Evolutionary conservation across 495 filamentous ascomycete species (phyloP).

Genomic region (Aspergillus sclerotiicarbonarius): DNA sequence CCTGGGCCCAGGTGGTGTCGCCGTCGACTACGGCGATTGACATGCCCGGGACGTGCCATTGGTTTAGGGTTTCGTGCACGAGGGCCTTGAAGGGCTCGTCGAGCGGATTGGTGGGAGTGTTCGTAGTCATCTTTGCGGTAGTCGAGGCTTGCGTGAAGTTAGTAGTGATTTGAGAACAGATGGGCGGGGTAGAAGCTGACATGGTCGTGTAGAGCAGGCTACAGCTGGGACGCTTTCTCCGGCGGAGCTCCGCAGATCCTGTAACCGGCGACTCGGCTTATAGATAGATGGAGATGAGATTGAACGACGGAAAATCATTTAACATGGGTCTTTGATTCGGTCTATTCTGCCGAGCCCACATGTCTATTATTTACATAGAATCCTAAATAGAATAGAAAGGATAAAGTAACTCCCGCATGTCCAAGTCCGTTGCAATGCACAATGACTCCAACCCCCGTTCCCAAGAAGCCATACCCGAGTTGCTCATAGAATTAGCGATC

Average conservation of each 20-base stretch:
- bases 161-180: background rate
- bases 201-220: too few species aligned
- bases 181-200: background rate
- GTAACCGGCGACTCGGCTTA: too few species aligned
- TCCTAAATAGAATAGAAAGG: background rate
- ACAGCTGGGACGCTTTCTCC: too few species aligned
- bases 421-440: background rate
- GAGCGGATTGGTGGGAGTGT: background rate
- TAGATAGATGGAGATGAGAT: too few species aligned
- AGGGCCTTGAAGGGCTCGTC: constrained; percentile 29
- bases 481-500: background rate
- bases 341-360: background rate
- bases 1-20: constrained; percentile 37
- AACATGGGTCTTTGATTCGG: too few species aligned
- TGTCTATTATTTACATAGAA: background rate
- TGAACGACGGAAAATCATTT: too few species aligned
- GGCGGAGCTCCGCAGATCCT: too few species aligned
- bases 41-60: constrained; percentile 46
- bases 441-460: constrained; percentile 12
- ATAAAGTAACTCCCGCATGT: background rate
- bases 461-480: constrained; percentile 7
- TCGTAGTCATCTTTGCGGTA: background rate
- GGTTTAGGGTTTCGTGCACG: constrained; percentile 27
- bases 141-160: background rate
- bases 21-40: constrained; percentile 48